These are phyloP conservation scores for Carex littledalei DNA, from an alignment of 176 grass and related monocot genomes.

Conservation along the genomic window DNA sequence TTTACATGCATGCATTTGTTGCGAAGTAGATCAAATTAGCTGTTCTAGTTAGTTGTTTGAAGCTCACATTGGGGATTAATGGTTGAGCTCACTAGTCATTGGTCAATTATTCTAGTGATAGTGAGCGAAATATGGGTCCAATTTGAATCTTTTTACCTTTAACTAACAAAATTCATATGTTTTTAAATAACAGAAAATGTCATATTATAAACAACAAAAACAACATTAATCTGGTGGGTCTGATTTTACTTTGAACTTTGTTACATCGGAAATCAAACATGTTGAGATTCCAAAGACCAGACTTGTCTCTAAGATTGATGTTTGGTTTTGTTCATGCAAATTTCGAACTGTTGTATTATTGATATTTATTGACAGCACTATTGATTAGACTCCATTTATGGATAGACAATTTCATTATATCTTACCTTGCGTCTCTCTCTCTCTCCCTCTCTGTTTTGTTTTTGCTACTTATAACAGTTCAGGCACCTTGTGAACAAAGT, in stretches of 20 bases:
- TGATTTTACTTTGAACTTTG: not conserved
- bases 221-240: not conserved
- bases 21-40: not conserved
- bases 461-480: conserved; percentile 54
- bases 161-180: not conserved
- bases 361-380: not conserved
- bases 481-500: conserved; percentile 96
- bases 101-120: not conserved
- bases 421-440: not conserved
- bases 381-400: not conserved
- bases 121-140: not conserved
- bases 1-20: not conserved
- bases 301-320: not conserved
- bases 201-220: not conserved
- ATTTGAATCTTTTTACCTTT: not conserved
- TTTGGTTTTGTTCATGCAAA: not conserved
- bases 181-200: not conserved
- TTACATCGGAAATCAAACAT: not conserved
- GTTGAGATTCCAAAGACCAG: not conserved
- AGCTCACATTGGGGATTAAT: not conserved
- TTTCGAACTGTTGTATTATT: not conserved
- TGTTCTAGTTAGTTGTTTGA: not conserved
- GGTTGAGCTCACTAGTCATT: not conserved
- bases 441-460: conserved; percentile 25
- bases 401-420: not conserved